Conservation (phyloP, 257 asterid genomes). For the Solanum virginianum region DNA sequence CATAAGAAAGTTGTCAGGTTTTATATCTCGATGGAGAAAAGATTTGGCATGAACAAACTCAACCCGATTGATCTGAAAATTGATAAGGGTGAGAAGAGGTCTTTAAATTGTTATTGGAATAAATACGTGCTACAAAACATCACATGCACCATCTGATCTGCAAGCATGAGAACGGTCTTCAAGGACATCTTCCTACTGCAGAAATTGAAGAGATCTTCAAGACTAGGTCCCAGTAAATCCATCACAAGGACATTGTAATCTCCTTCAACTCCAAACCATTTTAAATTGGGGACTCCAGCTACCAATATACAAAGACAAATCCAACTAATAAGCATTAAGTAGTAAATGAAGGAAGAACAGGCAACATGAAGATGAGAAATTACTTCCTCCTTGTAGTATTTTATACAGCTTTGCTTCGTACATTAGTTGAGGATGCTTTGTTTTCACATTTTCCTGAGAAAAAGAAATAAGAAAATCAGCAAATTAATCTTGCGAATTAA, state of each 20-base stretch:
- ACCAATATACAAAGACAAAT: conserved; percentile 3
- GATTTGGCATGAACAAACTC: conserved; percentile 49
- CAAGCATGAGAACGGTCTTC: conserved; percentile 74
- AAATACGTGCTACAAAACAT: background rate
- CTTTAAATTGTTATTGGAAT: background rate
- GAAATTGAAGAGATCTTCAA: conserved; percentile 59
- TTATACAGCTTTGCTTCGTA: conserved; percentile 58
- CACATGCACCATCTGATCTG: conserved; percentile 56
- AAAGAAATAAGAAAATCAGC: background rate
- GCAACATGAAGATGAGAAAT: conserved; percentile 10
- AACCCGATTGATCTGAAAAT: conserved; percentile 41
- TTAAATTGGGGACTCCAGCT: conserved; percentile 57
- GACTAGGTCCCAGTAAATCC: conserved; percentile 75
- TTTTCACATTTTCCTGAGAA: conserved; percentile 52
- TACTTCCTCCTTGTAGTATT: conserved; percentile 67
- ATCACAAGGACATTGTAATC: conserved; percentile 59
- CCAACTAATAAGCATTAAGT: background rate
- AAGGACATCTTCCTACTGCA: conserved; percentile 59
- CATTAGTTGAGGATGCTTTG: conserved; percentile 56
- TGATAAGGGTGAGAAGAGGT: background rate
- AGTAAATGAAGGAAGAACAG: background rate
- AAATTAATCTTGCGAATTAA: background rate
- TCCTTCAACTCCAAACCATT: conserved; percentile 69
- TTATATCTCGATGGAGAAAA: conserved; percentile 53
- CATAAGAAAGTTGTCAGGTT: conserved; percentile 75